Base-by-base conservation (phyloP, 2,329 filamentous ascomycete genomes). In the Exophiala phaeomuriformis region DNA sequence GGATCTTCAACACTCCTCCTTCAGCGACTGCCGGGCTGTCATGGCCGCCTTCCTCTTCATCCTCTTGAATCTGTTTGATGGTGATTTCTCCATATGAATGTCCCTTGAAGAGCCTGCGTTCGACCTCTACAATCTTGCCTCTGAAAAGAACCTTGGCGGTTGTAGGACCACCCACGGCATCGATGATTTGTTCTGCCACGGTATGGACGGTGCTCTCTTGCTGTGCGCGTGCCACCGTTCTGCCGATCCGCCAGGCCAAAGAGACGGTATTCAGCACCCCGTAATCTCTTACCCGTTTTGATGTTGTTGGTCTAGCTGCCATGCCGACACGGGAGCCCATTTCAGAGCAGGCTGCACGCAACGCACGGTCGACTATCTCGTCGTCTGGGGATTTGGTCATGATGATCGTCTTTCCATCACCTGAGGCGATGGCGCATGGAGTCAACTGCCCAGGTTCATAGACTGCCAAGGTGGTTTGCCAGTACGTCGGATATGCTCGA, bases 71-170 rank as follows among this genome's bases (percentile, higher is more conserved):
- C 1, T 65, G 66, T 2, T 63, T 64, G 31, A 68, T 57, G 12
- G 39, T 41, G 19, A 41, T 41, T 41, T 41, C 39, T 41, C 39
- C 39, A 28, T 41, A 41, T 28, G 39, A 41, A 28, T 41, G 39
- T 28, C 39, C 39, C 28, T 41, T 41, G 39, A 41, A 41, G 12
- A 41, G 39, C 9, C 39, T 41, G 39, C 61, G 60, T 37, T 64
- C 65, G 12, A 61, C 50, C 9, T 66, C 66, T 63, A 65, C 72
- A 62, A 58, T 74, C 65, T 69, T 72, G 63, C 0, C 72, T 62
- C 63, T 70, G 55, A 71, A 70, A 4, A 74, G 65, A 35, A 75
- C 72, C 56, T 75, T 75, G n/a, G 72, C 72, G 33, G 69, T 73
- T 9, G 19, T 33, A n/a, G 6, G 12, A 27, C 10, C 65, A 60